Percentiles rank a stretch among this genome's conserved stretches.
These are phyloP conservation scores for Pythium folliculosum DNA, from an alignment of 352 stramenopile species.

Conservation along the genomic window DNA sequence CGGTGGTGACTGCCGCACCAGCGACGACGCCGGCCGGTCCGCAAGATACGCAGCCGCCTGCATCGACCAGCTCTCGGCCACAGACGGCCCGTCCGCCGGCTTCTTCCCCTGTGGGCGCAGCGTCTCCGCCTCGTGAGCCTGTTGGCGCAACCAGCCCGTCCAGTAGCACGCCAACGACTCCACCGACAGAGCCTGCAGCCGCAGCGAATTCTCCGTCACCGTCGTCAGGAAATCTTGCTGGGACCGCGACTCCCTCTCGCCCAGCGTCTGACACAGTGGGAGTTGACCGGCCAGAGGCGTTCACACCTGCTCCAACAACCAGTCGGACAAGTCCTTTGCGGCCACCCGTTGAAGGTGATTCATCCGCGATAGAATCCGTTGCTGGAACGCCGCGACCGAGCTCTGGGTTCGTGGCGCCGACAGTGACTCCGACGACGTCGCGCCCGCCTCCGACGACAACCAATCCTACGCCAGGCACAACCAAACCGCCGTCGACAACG, in stretches of 20 bases:
- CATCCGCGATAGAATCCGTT: not conserved
- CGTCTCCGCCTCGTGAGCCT: too few relatives aligned
- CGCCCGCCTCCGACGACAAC: not conserved
- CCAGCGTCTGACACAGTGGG: not conserved
- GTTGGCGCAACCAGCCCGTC: too few relatives aligned
- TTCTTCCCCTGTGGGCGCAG: too few relatives aligned
- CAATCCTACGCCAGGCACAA: not conserved
- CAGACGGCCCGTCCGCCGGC: too few relatives aligned
- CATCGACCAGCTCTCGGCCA: not conserved
- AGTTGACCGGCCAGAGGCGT: not conserved
- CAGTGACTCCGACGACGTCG: not conserved
- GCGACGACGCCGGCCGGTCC: not conserved
- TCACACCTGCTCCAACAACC: not conserved
- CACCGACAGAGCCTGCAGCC: too few relatives aligned
- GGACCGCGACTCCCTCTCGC: not conserved
- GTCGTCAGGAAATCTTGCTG: not conserved
- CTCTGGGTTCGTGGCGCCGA: not conserved
- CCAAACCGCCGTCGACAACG: not conserved
- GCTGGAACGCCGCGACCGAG: not conserved
- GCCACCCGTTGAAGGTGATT: not conserved
- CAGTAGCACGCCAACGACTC: too few relatives aligned
- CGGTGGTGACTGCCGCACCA: too few relatives aligned
- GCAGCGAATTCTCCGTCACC: not conserved
- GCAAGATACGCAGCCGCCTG: not conserved
- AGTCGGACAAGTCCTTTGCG: not conserved